Conservation (phyloP, 2,329 filamentous ascomycete genomes). For the Herpotrichia juniperi region DNA sequence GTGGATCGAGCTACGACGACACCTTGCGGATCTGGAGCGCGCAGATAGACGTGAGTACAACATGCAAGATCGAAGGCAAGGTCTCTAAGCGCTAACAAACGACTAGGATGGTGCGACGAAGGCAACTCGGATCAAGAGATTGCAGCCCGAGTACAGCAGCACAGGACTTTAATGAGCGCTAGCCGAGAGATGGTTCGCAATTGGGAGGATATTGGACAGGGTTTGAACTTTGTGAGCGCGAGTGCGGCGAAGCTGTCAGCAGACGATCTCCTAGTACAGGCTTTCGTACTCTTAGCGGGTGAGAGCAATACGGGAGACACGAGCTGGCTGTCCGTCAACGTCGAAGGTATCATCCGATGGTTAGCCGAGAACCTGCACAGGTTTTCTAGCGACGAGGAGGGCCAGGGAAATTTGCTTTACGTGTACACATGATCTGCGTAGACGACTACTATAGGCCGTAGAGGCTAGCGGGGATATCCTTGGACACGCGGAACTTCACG, state of each 20-base stretch:
- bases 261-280: constrained; percentile 41
- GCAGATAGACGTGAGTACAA: constrained; percentile 36
- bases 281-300: constrained; percentile 39
- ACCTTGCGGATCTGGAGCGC: constrained; percentile 40
- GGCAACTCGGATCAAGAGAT: constrained; percentile 34
- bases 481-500: background rate
- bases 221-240: constrained; percentile 12
- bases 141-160: constrained; percentile 39
- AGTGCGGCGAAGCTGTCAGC: constrained; percentile 18
- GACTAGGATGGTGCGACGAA: constrained; percentile 38
- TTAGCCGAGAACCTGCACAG: constrained; percentile 32
- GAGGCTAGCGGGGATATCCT: background rate
- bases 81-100: background rate
- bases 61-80: background rate
- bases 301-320: constrained; percentile 38
- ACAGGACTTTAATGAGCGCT: constrained; percentile 39
- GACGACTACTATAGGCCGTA: background rate
- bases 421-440: constrained; percentile 7
- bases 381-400: constrained; percentile 35
- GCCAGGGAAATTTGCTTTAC: constrained; percentile 33
- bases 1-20: constrained; percentile 42
- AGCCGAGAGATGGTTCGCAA: constrained; percentile 38
- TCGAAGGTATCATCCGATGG: constrained; percentile 35
- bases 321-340: constrained; percentile 39
- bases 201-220: constrained; percentile 37